Base-by-base conservation (phyloP, 768 basidiomycete genomes). In the Leccinum uliginosum region DNA sequence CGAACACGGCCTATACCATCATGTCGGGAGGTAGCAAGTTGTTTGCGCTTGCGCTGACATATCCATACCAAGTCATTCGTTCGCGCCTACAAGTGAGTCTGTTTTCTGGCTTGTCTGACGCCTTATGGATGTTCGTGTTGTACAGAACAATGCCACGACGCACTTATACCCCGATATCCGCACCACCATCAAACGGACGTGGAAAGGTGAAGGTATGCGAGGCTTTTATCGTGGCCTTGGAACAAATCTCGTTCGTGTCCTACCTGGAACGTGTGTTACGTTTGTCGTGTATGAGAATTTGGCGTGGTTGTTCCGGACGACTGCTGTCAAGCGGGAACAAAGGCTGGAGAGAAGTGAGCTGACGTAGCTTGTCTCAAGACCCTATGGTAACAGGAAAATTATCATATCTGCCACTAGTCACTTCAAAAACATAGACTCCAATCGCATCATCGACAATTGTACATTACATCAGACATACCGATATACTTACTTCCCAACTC, bases 231-330 rank as follows among this genome's bases (percentile, higher is more conserved):
- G 95, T 50, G 97, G 97, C 1, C 80, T 99, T 8, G 95, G 87
- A 2, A 95, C 93, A 26, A 98, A 98, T 67, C 81, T 97, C 24
- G 85, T 99, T 12, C 84, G 97, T 14, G 95, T 99, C 50, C 80
- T 98, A 15, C 97, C 97, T 0, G 97, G 96, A 27, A 98, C 96
- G 3, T 98, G 96, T 69, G 90, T 98, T 47, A 98, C 96, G 5
- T 97, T 98, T 62, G 96, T 98, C 38, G 94, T 98, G 19, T 99
- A 98, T 69, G 97, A 93, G 69, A 93, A 93, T 62, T 69, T 93
- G 54, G 91, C 91, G 0, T 93, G 91, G 91, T 66, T 92, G 26
- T 70, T 93, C 44, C 78, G 86, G 59, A 83, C 82, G 6, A 80
- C 80, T 3, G 90, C 89, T 49, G 75, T 76, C n/a, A 79, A 73